Percentiles rank a stretch among this genome's conserved stretches.
Conservation (phyloP, 331 rosid species). For the Dryas integrifolia region DNA sequence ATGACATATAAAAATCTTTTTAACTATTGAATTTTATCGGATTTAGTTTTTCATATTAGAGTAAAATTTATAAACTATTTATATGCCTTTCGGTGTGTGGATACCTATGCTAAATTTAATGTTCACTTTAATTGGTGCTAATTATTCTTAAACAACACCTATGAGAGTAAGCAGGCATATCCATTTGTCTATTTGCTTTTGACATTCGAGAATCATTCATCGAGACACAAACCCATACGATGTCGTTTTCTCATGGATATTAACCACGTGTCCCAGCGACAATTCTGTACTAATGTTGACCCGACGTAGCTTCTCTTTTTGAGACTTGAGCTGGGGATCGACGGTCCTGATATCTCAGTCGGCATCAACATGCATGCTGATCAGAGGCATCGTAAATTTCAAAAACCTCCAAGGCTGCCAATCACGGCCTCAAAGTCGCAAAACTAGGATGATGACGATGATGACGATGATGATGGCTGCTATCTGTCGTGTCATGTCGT, state of each 20-base stretch:
- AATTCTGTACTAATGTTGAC: conserved; percentile 16
- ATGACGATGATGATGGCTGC: neutral
- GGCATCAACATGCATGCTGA: neutral
- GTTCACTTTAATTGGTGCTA: too few species aligned
- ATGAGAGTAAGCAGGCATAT: conserved; percentile 38
- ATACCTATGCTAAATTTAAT: too few species aligned
- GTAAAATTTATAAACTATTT: too few species aligned
- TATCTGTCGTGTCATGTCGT: neutral
- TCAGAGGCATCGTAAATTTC: neutral
- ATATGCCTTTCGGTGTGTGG: too few species aligned
- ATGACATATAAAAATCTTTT: too few species aligned
- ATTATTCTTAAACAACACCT: too few species aligned
- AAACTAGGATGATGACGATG: neutral
- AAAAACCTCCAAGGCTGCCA: neutral
- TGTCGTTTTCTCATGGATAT: conserved; percentile 47
- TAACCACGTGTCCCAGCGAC: conserved; percentile 71
- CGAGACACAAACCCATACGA: conserved; percentile 39
- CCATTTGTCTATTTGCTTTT: conserved; percentile 44
- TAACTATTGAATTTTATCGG: too few species aligned
- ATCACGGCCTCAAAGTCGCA: conserved; percentile 5
- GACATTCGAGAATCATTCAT: conserved; percentile 46
- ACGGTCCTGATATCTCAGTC: neutral
- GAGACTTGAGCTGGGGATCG: neutral
- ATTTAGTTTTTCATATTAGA: too few species aligned
- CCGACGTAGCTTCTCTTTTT: neutral